Evolutionary conservation across 306 rosid genomes (phyloP).

Genomic region (Benincasa hispida): DNA sequence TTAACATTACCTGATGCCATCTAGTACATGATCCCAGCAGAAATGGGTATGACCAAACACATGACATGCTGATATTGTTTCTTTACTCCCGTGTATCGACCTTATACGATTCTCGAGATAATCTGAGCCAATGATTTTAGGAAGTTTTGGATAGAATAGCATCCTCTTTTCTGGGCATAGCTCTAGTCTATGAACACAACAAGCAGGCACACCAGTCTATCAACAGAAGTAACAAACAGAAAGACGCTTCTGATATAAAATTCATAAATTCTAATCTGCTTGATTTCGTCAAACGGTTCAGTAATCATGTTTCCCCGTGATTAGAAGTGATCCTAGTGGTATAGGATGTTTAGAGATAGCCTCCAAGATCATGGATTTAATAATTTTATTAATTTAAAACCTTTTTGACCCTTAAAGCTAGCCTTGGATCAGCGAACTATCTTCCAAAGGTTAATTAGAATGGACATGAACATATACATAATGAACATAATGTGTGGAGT

Average conservation of each 20-base stretch:
- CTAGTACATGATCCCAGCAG: slow-evolving; percentile 64
- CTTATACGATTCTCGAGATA: slow-evolving; percentile 61
- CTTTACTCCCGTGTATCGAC: slow-evolving; percentile 49
- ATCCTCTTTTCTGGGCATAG: slow-evolving; percentile 94
- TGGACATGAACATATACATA: not conserved
- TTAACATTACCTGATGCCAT: slow-evolving; percentile 57
- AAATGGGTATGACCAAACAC: slow-evolving; percentile 83
- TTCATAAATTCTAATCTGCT: not conserved
- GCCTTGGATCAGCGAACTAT: not conserved
- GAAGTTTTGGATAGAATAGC: slow-evolving; percentile 83
- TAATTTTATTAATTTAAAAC: no score
- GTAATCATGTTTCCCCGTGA: not conserved
- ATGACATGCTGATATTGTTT: slow-evolving; percentile 49
- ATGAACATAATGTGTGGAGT: not conserved
- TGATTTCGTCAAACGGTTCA: not conserved
- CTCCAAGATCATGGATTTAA: not conserved
- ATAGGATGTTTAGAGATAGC: not conserved
- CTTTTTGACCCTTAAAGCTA: not conserved
- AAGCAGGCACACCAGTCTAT: not conserved
- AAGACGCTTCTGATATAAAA: not conserved
- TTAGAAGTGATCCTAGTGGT: not conserved
- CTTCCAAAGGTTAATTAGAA: not conserved
- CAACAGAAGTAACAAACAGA: not conserved
- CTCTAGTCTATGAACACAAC: slow-evolving; percentile 42
- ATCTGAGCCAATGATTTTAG: slow-evolving; percentile 78